Base-by-base conservation (phyloP, 164 flowering plant species). In the Kalanchoe fedtschenkoi region DNA sequence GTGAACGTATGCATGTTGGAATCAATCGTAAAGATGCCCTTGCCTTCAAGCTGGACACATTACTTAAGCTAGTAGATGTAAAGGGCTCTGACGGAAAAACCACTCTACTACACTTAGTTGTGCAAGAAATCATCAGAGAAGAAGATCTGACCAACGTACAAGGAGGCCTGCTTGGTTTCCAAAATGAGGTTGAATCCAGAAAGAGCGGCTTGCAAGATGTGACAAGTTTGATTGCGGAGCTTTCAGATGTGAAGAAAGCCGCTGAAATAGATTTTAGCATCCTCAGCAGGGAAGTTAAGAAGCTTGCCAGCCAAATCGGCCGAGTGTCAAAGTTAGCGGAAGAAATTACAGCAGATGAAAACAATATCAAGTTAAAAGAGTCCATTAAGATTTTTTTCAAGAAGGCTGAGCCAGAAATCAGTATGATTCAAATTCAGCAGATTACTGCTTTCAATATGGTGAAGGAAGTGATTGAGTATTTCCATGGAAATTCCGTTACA, bases 11-110 rank as follows among this genome's bases (percentile, higher is more conserved):
- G 93, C 88, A 91, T 66, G 86, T 83, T 53, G 97, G 96, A 34
- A 91, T 93, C 53, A 86, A 91, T 70, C 80, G 97, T 2, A 96
- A 96, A 1, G 93, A 91, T 72, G 97, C 92, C 17, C 85, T 69
- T 15, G 95, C 96, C 32, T 89, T 85, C 82, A 89, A 87, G 77
- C 95, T 90, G 8, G 97, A 90, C 68, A 85, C 95, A 0, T 91
- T 91, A 44, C 90, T 91, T 59, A 88, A 91, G 75, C 87, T 91
- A 22, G 95, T 80, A 2, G 97, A 88, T 71, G 78, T 88, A 14
- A 88, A 87, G 75, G 97, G 95, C 44, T 67, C 85, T 1, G 98
- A 91, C 76, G 93, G 95, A 28, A 89, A 87, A 69, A 91, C 98
- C 60, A 89, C 96, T 8, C 91, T 89, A 56, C 64, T 91, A 72